phyloP scores from a whole-genome alignment of 176 grass and related monocot genomes.

The Cenchrus purpureus region DNA sequence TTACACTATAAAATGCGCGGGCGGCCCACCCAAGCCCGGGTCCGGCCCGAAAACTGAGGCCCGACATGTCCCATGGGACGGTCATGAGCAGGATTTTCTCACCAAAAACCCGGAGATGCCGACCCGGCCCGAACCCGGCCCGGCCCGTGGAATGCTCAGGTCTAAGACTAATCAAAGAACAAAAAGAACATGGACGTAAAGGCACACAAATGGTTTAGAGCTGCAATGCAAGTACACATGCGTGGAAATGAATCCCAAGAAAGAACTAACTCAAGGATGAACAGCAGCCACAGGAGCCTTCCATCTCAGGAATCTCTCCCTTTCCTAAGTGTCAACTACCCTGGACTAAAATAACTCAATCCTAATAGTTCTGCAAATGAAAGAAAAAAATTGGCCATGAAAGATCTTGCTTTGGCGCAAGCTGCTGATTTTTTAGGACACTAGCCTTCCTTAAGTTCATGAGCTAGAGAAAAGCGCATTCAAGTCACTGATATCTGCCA shows the following conservation, averaged over 20 bases:
- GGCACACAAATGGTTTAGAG: constrained; percentile 36
- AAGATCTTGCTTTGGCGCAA: constrained; percentile 29
- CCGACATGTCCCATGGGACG: too few relatives aligned
- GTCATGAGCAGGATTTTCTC: too few relatives aligned
- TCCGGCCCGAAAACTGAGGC: too few relatives aligned
- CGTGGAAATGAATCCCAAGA: constrained; percentile 54
- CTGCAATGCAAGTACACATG: constrained; percentile 48
- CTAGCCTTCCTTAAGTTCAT: constrained; percentile 29
- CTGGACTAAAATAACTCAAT: constrained; percentile 24
- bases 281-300: constrained; percentile 39
- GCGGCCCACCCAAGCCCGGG: too few relatives aligned
- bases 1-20: too few relatives aligned
- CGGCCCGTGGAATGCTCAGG: too few relatives aligned
- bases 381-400: constrained; percentile 36
- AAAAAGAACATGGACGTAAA: constrained; percentile 48
- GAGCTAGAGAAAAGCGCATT: constrained; percentile 31
- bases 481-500: constrained; percentile 25
- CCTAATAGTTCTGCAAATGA: constrained; percentile 16
- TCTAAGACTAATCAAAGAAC: constrained; percentile 29
- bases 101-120: too few relatives aligned
- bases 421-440: constrained; percentile 28
- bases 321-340: constrained; percentile 62
- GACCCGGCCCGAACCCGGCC: too few relatives aligned
- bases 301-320: constrained; percentile 51
- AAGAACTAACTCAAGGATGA: constrained; percentile 34